These are phyloP conservation scores for Fusarium brachygibbosum DNA, from an alignment of 2,329 filamentous ascomycete species.

Conservation along the genomic window DNA sequence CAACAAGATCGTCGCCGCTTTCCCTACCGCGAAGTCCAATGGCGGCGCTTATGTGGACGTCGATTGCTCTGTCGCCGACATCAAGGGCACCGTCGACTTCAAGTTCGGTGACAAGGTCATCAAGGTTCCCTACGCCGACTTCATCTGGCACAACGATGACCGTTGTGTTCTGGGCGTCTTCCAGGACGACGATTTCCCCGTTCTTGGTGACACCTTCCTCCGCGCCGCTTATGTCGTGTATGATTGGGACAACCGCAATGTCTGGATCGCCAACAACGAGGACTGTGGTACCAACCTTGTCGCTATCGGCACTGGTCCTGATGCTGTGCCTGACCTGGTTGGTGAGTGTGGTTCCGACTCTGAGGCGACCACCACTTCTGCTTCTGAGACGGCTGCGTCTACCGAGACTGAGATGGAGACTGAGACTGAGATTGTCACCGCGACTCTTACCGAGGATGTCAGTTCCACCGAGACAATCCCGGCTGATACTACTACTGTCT, in stretches of 20 bases:
- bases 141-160: constrained; percentile 57
- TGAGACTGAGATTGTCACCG: constrained; percentile 12
- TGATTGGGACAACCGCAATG: constrained; percentile 57
- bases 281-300: constrained; percentile 57
- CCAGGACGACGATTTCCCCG: constrained; percentile 55
- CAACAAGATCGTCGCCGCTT: constrained; percentile 58
- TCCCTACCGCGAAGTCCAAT: constrained; percentile 58
- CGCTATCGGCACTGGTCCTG: constrained; percentile 57
- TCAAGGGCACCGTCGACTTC: constrained; percentile 61
- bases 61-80: constrained; percentile 55
- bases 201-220: constrained; percentile 62
- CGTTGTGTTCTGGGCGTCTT: constrained; percentile 62
- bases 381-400: constrained; percentile 14
- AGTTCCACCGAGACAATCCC: constrained; percentile 8
- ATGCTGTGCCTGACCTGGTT: constrained; percentile 51
- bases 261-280: constrained; percentile 55
- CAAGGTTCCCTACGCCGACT: constrained; percentile 61
- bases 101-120: constrained; percentile 61
- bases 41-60: constrained; percentile 62
- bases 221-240: constrained; percentile 61
- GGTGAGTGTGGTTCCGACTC: constrained; percentile 50
- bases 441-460: neutral
- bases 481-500: constrained; percentile 18
- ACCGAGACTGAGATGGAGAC: constrained; percentile 27
- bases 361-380: constrained; percentile 28